A percentile compares a stretch with the other conserved stretches of the same genome.
Evolutionary conservation across 106 monocot genomes (phyloP).

Genomic region (Acanthochlamys bracteata): DNA sequence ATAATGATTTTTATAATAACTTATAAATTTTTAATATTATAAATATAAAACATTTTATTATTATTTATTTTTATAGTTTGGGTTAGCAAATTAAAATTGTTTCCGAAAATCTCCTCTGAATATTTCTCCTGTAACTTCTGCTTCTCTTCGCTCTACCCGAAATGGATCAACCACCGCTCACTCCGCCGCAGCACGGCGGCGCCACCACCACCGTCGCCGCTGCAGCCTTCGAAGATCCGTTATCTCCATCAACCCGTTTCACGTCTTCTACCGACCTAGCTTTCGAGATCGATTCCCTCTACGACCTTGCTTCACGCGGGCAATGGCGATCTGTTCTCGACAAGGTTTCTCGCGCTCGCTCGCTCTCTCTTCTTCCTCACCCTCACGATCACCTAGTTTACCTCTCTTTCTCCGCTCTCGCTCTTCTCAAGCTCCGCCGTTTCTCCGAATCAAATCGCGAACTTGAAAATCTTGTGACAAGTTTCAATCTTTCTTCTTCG

Average conservation of each 20-base stretch:
- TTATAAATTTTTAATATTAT: no score
- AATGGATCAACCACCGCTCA: neutral
- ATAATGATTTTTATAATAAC: no score
- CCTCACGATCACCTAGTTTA: constrained; percentile 77
- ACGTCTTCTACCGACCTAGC: constrained; percentile 27
- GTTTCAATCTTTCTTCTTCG: neutral
- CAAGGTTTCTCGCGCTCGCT: constrained; percentile 36
- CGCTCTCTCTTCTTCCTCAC: constrained; percentile 26
- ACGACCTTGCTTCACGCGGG: constrained; percentile 45
- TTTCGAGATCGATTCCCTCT: constrained; percentile 36
- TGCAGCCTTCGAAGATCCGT: constrained; percentile 1
- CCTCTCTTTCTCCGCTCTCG: constrained; percentile 41
- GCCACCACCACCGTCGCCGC: constrained; percentile 20
- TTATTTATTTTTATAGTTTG: no score
- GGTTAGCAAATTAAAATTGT: no score
- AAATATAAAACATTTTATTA: no score
- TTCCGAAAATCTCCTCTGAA: no score
- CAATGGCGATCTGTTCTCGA: constrained; percentile 59
- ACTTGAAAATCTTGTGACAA: constrained; percentile 19
- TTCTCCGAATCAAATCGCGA: constrained; percentile 45
- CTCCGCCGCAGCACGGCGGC: neutral
- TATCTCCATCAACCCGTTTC: constrained; percentile 16
- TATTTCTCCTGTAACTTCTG: neutral
- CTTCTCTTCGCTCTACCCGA: no score
- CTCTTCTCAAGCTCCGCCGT: constrained; percentile 75